phyloP scores from a whole-genome alignment of 306 rosid species.

The Quercus robur region DNA sequence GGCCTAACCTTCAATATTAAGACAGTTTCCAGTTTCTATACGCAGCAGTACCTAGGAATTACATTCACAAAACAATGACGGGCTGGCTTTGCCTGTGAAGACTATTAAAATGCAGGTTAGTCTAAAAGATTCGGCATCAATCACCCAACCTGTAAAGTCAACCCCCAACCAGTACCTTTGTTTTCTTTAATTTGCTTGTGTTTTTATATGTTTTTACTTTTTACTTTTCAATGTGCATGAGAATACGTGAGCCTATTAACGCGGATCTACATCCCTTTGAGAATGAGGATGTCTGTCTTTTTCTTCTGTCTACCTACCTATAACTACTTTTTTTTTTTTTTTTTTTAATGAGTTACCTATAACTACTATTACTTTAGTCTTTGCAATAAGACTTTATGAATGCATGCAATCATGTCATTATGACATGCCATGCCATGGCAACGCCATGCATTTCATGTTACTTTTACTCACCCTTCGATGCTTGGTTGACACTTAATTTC shows the following conservation, averaged over 20 bases:
- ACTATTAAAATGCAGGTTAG: slow-evolving; percentile 29
- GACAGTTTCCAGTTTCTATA: no score
- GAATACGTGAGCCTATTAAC: slow-evolving; percentile 35
- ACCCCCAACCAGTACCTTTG: slow-evolving; percentile 30
- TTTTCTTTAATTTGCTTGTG: not conserved
- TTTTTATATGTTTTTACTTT: not conserved
- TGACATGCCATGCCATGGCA: not conserved
- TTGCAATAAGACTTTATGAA: not conserved
- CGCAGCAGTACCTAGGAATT: not conserved
- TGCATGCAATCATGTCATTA: not conserved
- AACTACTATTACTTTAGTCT: not conserved
- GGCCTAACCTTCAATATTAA: no score
- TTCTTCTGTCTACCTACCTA: slow-evolving; percentile 8
- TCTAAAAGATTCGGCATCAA: slow-evolving; percentile 29
- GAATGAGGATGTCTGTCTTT: slow-evolving; percentile 38
- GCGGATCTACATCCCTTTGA: slow-evolving; percentile 37
- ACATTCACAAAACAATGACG: not conserved
- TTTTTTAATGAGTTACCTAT: not conserved
- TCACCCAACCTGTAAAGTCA: slow-evolving; percentile 33
- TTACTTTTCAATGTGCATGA: slow-evolving; percentile 4
- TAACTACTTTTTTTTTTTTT: not conserved
- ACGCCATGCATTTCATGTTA: not conserved
- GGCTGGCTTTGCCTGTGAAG: slow-evolving; percentile 27
- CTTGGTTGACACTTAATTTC: not conserved
- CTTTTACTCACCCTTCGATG: not conserved